Base-by-base conservation (phyloP, 192 early-diverging fungal genomes). In the Backusella luteola region DNA sequence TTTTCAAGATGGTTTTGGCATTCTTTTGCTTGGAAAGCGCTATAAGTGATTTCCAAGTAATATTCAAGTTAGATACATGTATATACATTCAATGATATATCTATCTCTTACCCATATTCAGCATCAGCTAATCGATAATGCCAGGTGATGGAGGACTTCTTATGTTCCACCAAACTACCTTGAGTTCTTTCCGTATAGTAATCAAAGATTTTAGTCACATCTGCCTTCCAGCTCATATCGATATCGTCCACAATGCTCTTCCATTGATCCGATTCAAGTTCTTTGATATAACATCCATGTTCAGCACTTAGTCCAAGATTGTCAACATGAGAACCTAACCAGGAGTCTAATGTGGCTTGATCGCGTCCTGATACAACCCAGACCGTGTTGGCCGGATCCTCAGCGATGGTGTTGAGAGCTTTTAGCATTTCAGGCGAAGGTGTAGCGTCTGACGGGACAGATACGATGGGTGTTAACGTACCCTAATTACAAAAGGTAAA, bases 141-240 rank as follows among this genome's bases (percentile, higher is more conserved):
- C 98, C 98, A 99, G 38, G 97, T 98, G 34, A 99, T 90, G 29
- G 97, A 93, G 5, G 90, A 94, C 36, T 91, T 85, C 83, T 99
- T 99, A 81, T 94, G 90, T 66, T 99, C 98, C 52, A 98, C 91
- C 77, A 94, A 94, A 3, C 94, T 93, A 52, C 96, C 98, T 69
- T 93, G 93, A 21, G 98, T 99, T 44, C 98, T 90, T 80, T 98
- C 98, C 0, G 94, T 96, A 80, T 96, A 99, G 81, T 96, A 98
- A 44, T 89, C 85, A 80, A 99, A 99, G 46, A 98, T 96, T 68
- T 97, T 90, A 39, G 87, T 81, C 29, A 98, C 98, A 82, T 99
- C 94, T 36, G 85, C 89, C 81, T 97, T 97, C 98, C 98, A 99
- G 35, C 87, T 87, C 88, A 98, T 91, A 80, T 98, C 93, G 46